phyloP scores from a whole-genome alignment of 2,329 filamentous ascomycete species.

The Trichophyton mentagrophytes region DNA sequence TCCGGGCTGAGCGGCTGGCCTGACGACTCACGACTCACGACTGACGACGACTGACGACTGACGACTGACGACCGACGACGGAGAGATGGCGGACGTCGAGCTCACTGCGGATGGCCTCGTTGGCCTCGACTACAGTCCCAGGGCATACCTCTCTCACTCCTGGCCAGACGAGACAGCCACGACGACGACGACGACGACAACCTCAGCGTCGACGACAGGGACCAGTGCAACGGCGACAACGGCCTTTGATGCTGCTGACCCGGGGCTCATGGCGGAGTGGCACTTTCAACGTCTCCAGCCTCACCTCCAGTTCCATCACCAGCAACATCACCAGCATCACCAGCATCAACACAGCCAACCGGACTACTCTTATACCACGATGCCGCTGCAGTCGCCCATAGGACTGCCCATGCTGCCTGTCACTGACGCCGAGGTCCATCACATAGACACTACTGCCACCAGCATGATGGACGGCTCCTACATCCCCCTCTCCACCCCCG shows the following conservation, averaged over 20 bases:
- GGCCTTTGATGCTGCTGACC: constrained; percentile 27
- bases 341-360: constrained; percentile 35
- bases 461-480: constrained; percentile 53
- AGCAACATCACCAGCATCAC: constrained; percentile 26
- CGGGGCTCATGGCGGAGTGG: constrained; percentile 35
- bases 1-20: neutral
- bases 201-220: constrained; percentile 28
- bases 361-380: constrained; percentile 45
- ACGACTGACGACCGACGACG: neutral
- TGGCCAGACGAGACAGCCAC: constrained; percentile 5
- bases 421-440: constrained; percentile 31
- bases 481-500: constrained; percentile 37
- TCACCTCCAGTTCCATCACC: constrained; percentile 25
- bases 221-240: constrained; percentile 16
- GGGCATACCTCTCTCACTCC: constrained; percentile 24
- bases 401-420: constrained; percentile 39
- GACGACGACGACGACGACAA: neutral
- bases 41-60: neutral
- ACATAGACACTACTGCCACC: constrained; percentile 32
- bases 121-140: constrained; percentile 37
- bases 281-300: constrained; percentile 32
- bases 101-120: constrained; percentile 34
- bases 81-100: constrained; percentile 31
- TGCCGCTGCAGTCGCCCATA: constrained; percentile 39
- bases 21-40: neutral